Conservation (phyloP, 2,329 filamentous ascomycete species). For the Aspergillus sclerotialis region DNA sequence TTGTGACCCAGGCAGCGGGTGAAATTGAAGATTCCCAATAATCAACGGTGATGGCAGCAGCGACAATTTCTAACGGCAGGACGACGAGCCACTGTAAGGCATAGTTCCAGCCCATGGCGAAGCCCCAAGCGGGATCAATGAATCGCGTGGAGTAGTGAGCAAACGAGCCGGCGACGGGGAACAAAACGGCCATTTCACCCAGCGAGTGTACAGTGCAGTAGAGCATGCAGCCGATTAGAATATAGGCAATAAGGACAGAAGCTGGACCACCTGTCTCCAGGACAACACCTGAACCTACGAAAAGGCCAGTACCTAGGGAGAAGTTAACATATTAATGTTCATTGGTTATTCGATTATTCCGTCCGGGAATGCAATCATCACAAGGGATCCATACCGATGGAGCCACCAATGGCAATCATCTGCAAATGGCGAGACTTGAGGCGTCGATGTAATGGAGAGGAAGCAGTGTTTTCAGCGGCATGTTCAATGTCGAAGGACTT, state of each 20-base stretch:
- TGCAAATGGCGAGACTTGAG: constrained; percentile 82
- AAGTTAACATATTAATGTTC: too few species aligned
- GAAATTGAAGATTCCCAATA: constrained; percentile 66
- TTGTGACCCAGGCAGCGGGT: constrained; percentile 69
- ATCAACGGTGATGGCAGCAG: constrained; percentile 73
- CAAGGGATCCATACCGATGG: constrained; percentile 56
- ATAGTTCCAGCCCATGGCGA: constrained; percentile 95
- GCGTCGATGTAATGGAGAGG: constrained; percentile 66
- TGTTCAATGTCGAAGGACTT: constrained; percentile 57
- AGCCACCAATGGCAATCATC: constrained; percentile 96
- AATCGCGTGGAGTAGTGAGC: constrained; percentile 88
- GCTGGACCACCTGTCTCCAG: constrained; percentile 69
- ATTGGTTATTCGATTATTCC: too few species aligned
- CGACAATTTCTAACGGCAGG: constrained; percentile 78
- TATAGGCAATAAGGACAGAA: constrained; percentile 69
- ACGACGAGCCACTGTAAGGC: constrained; percentile 82
- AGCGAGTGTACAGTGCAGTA: constrained; percentile 89
- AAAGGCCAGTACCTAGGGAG: constrained; percentile 65
- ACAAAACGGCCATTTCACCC: constrained; percentile 84
- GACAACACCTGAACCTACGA: constrained; percentile 72
- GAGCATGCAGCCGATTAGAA: constrained; percentile 75
- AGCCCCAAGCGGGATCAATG: constrained; percentile 87
- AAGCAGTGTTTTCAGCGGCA: constrained; percentile 57
- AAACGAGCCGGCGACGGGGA: constrained; percentile 87
- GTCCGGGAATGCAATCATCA: constrained; percentile 9